Evolutionary conservation across 2,329 filamentous ascomycete species (phyloP), one percentile per base, ranked within the genome.

Genomic region (Daldinia eschscholtzii): DNA sequence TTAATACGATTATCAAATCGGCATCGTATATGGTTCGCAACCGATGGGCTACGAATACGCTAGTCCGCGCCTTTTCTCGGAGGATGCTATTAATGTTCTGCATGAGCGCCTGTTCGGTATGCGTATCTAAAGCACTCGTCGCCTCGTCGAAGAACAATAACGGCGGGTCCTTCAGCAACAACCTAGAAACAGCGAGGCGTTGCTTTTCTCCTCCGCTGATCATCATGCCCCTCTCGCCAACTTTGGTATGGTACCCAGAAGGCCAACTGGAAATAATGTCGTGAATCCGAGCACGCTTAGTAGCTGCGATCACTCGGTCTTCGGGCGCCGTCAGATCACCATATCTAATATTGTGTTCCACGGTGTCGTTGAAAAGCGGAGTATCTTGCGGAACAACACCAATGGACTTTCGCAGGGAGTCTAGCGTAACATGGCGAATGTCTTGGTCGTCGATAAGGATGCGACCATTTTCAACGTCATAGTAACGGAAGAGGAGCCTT

Each of bases 331-430:
- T 88, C 70, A 98, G 87, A 72, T 92, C 88, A 57, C 96, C 96
- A 79, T 99, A 99, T 70, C 90, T 91, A 76, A 99, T 97, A 79
- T 99, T 99, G 80, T 98, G 93, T 77, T 92, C 92, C 65, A 99
- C 95, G 0, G 94, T 96, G 77, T 97, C 94, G 79, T 99, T 99
- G 85, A 99, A 99, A 0, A 99, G 85, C 0, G 96, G 94, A 0
- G 96, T 98, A 75, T 99, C 96, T 79, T 99, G 97, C 0, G 96
- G 96, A 0, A 99, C 96, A 15, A 99, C 95, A 23, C 96, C 96
- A 71, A 99, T 98, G 2, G 92, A 88, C 71, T 88, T 89, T 6
- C 96, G 90, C 30, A 99, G 84, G 39, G 92, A 97, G 60, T 97
- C 93, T 1, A 98, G 80, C 10, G 86, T 90, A 1, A 99, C 91